Conservation (phyloP, 192 early-diverging fungal species). For the Coemansia aciculifera region DNA sequence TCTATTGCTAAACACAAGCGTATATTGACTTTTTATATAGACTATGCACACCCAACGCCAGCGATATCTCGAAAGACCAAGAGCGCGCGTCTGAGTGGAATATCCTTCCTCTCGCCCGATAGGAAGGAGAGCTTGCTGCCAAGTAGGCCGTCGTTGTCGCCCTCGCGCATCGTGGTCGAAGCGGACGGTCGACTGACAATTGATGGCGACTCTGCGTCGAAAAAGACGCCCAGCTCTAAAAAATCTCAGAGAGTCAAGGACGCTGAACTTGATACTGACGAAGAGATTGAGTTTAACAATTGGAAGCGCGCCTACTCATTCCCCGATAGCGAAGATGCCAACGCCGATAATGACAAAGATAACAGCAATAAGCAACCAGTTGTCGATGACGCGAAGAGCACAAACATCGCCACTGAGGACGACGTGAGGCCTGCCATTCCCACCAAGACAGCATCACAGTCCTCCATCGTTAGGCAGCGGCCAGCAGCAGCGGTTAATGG, state of each 20-base stretch:
- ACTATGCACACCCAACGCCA: conserved; percentile 45
- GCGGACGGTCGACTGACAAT: conserved; percentile 30
- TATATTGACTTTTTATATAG: conserved; percentile 15
- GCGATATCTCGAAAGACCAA: conserved; percentile 22
- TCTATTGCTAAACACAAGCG: not conserved
- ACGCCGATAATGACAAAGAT: not conserved
- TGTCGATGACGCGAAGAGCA: not conserved
- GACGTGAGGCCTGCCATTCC: not conserved
- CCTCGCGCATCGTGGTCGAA: conserved; percentile 31
- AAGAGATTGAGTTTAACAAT: conserved; percentile 47
- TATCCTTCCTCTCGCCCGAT: conserved; percentile 24
- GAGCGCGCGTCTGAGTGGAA: conserved; percentile 12
- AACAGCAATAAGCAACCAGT: not conserved
- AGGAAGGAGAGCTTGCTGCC: conserved; percentile 38
- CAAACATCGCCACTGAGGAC: not conserved
- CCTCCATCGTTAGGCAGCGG: not conserved
- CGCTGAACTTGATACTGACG: conserved; percentile 42
- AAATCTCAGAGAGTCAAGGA: not conserved
- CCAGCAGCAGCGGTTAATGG: conserved; percentile 10
- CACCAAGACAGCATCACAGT: not conserved
- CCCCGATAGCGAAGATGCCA: conserved; percentile 2
- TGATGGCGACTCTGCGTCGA: conserved; percentile 7
- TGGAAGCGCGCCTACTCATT: conserved; percentile 37
- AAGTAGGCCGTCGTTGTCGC: conserved; percentile 37
- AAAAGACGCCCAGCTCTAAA: not conserved